phyloP scores from a whole-genome alignment of 2,329 filamentous ascomycete species.

The Parafenestella ontariensis region DNA sequence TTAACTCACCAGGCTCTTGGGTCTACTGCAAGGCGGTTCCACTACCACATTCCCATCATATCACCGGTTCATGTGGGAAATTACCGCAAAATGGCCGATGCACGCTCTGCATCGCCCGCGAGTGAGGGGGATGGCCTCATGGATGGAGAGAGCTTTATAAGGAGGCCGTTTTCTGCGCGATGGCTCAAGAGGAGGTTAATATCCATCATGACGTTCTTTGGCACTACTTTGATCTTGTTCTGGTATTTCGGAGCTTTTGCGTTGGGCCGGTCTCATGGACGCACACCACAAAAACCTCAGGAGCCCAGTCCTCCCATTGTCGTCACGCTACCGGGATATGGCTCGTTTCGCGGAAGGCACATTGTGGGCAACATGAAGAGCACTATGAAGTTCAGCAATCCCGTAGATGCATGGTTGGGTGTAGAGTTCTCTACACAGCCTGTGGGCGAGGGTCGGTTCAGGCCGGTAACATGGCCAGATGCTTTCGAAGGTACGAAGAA shows the following conservation, averaged over 20 bases:
- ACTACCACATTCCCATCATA: not conserved
- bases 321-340: slow-evolving; percentile 50
- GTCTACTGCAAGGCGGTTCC: not conserved
- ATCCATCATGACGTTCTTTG: slow-evolving; percentile 28
- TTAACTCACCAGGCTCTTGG: not conserved
- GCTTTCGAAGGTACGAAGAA: slow-evolving; percentile 51
- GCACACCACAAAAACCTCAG: slow-evolving; percentile 9
- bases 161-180: slow-evolving; percentile 13
- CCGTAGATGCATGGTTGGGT: slow-evolving; percentile 58
- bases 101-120: slow-evolving; percentile 7
- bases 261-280: slow-evolving; percentile 16
- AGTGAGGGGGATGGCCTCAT: slow-evolving; percentile 2
- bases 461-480: slow-evolving; percentile 50
- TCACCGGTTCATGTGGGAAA: not conserved
- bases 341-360: slow-evolving; percentile 50
- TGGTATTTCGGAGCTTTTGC: slow-evolving; percentile 30
- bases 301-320: slow-evolving; percentile 26
- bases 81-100: slow-evolving; percentile 17
- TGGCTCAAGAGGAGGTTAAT: slow-evolving; percentile 25
- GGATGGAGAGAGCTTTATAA: too few species aligned
- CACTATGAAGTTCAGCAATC: slow-evolving; percentile 38
- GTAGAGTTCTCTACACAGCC: slow-evolving; percentile 56
- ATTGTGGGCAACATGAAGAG: slow-evolving; percentile 45
- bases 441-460: slow-evolving; percentile 52
- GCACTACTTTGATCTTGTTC: slow-evolving; percentile 27